Base-by-base conservation (phyloP, 2,329 filamentous ascomycete genomes). In the Pseudonectria foliicola region DNA sequence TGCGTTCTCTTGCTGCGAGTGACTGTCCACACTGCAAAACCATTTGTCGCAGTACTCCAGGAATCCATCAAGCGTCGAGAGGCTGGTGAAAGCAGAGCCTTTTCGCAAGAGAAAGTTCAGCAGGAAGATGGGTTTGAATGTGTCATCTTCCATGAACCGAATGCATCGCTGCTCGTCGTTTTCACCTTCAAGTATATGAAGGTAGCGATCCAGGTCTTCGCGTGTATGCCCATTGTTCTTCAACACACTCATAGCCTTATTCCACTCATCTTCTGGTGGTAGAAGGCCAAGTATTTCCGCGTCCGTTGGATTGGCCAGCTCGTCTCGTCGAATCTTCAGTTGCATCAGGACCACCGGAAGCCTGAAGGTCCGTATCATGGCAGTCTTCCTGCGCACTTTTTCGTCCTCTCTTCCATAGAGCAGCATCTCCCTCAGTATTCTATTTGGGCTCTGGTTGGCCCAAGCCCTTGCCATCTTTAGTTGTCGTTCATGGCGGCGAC, bases 331-430 rank as follows among this genome's bases (percentile, higher is more conserved):
- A 27, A 61, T 41, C 14, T 52, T 32, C 44, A 55, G 49, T 27
- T 61, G 58, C 27, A 61, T 40, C 18, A 61, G 38, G n/a, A 61
- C 33, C 7, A 60, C 40, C 6, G 54, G 46, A 8, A 59, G 40
- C 14, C 55, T 48, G 14, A 38, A 37, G 28, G 42, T 54, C 18
- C 58, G 56, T 13, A 46, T 42, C 27, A 25, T 28, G 6, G 58
- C 54, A 33, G 25, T 37, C 35, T 37, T 38, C 31, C 30, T 52
- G 12, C 35, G 43, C 29, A 44, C 25, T 5, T 34, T 31, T 21
- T 40, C 13, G 27, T 30, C 13, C 23, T 38, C 39, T 12, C 25
- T 27, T 13, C 39, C 30, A 7, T 27, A 21, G 16, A 39, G 30
- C 14, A 53, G 35, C 25, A 48, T 43, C 18, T 38, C 47, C 25